These are phyloP conservation scores for Penicillium diatomitis DNA, from an alignment of 495 filamentous ascomycete genomes.

Conservation along the genomic window DNA sequence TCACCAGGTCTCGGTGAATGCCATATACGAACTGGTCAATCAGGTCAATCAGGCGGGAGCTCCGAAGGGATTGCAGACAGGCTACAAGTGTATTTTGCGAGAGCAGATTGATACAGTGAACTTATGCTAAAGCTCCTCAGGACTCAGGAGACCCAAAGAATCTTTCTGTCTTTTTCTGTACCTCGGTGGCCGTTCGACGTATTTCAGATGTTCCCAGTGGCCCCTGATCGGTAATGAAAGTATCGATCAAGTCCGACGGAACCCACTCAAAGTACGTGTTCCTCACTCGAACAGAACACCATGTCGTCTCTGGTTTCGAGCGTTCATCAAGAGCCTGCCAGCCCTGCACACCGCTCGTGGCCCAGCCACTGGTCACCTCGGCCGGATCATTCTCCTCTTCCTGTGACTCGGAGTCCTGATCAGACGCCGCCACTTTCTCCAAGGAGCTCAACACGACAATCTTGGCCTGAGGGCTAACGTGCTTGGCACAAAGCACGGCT, in stretches of 20 bases:
- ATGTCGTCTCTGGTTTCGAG: background rate
- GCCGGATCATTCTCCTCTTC: slow-evolving; percentile 38
- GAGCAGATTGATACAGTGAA: too few species aligned
- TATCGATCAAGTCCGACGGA: slow-evolving; percentile 40
- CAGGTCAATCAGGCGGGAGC: too few species aligned
- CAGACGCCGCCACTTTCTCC: slow-evolving; percentile 49
- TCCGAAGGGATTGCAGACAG: too few species aligned
- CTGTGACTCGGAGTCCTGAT: slow-evolving; percentile 22
- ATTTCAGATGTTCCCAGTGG: slow-evolving; percentile 22
- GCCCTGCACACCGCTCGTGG: slow-evolving; percentile 14
- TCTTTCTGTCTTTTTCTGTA: slow-evolving; percentile 16
- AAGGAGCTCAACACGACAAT: slow-evolving; percentile 48
- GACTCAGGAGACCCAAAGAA: slow-evolving; percentile 21
- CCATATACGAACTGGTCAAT: too few species aligned
- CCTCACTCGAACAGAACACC: slow-evolving; percentile 30
- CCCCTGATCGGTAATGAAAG: slow-evolving; percentile 47
- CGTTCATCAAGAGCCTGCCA: slow-evolving; percentile 12
- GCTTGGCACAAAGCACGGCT: slow-evolving; percentile 39
- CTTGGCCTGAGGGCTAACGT: slow-evolving; percentile 31
- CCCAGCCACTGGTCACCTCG: slow-evolving; percentile 43
- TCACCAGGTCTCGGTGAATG: too few species aligned
- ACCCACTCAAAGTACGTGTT: slow-evolving; percentile 66
- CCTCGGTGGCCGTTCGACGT: slow-evolving; percentile 15
- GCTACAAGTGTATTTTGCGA: too few species aligned
- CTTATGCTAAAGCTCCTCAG: too few species aligned